Conservation (phyloP, 108 stramenopile genomes). For the Ochromonas danica region DNA sequence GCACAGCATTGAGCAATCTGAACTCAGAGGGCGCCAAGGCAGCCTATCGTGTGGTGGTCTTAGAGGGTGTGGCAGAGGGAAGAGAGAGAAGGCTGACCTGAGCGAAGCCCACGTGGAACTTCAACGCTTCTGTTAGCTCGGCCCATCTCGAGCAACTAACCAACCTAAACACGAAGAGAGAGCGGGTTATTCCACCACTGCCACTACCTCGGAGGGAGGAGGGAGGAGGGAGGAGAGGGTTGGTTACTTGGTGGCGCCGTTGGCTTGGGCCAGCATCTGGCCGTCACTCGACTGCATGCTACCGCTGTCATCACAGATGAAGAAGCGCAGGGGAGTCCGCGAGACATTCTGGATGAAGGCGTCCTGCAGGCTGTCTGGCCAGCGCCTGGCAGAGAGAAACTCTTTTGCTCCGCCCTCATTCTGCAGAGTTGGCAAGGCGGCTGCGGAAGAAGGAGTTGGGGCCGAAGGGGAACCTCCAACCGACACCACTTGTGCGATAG, state of each 20-base stretch:
- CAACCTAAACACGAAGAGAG: not conserved
- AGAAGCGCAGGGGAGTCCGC: not conserved
- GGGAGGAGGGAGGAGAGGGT: too few species aligned
- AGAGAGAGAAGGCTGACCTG: not conserved
- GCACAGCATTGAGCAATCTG: not conserved
- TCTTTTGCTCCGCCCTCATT: not conserved
- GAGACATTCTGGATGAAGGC: not conserved
- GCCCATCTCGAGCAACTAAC: conserved; percentile 20
- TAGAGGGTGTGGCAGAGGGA: too few species aligned
- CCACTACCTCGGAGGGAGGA: too few species aligned
- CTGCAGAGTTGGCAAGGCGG: too few species aligned
- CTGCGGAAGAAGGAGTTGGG: too few species aligned
- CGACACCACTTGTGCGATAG: too few species aligned
- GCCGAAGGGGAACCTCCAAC: too few species aligned
- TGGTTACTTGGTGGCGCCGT: too few species aligned
- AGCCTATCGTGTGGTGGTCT: too few species aligned
- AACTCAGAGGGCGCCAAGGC: not conserved
- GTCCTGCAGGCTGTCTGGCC: not conserved
- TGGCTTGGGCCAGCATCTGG: too few species aligned
- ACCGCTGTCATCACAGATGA: conserved; percentile 9
- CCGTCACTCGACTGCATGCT: not conserved
- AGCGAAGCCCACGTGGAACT: conserved; percentile 25
- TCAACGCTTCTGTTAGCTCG: not conserved
- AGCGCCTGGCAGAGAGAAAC: not conserved
- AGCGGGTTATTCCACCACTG: too few species aligned